phyloP scores from a whole-genome alignment of 345 rosid genomes.

The Dipteronia dyeriana region DNA sequence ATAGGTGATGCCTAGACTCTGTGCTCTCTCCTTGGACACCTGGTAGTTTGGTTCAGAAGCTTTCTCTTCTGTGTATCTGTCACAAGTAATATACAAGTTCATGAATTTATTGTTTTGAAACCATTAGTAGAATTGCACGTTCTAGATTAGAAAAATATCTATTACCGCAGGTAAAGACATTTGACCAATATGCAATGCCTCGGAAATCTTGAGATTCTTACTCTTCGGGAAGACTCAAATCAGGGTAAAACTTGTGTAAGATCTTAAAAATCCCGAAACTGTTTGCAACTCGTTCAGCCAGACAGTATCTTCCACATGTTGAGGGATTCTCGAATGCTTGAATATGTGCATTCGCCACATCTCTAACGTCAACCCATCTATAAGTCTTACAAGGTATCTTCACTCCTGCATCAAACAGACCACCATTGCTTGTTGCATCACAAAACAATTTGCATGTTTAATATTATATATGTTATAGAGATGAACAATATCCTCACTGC shows the following conservation, averaged over 20 bases:
- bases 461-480: too few relatives aligned
- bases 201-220: neutral
- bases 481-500: too few relatives aligned
- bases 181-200: too few relatives aligned
- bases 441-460: too few relatives aligned
- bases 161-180: too few relatives aligned
- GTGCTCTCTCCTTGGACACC: slow-evolving; percentile 75
- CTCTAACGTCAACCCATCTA: too few relatives aligned
- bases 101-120: too few relatives aligned
- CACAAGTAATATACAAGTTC: neutral
- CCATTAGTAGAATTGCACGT: too few relatives aligned
- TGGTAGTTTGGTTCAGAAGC: slow-evolving; percentile 65
- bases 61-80: slow-evolving; percentile 74
- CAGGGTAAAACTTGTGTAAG: slow-evolving; percentile 14
- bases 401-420: neutral
- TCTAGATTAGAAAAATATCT: too few relatives aligned
- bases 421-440: too few relatives aligned
- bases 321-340: slow-evolving; percentile 51
- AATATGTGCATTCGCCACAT: slow-evolving; percentile 46
- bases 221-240: slow-evolving; percentile 24
- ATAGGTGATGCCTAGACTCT: slow-evolving; percentile 69
- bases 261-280: slow-evolving; percentile 4
- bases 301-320: slow-evolving; percentile 45
- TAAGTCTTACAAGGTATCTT: neutral
- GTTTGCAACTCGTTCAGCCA: slow-evolving; percentile 27